Percentiles rank a stretch among this genome's conserved stretches.
phyloP scores from a whole-genome alignment of 139 green algal genomes.

The Monoraphidium neglectum region DNA sequence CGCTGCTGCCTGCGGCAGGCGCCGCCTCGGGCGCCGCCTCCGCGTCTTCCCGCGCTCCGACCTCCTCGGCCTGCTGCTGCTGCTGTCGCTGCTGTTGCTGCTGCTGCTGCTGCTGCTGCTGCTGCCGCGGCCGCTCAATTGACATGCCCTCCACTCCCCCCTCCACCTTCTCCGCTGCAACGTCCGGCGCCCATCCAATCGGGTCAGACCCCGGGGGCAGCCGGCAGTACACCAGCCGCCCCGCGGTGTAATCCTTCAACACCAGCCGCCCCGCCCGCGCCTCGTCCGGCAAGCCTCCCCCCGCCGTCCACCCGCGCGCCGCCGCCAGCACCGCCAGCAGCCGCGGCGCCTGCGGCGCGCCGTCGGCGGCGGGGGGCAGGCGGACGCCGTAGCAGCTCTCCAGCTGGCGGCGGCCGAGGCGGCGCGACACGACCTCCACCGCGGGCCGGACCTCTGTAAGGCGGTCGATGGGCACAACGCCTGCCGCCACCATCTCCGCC shows the following conservation, averaged over 20 bases:
- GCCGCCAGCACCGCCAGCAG: slow-evolving; percentile 60
- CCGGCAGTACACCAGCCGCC: slow-evolving; percentile 87
- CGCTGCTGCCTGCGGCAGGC: slow-evolving; percentile 13
- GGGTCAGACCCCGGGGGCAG: slow-evolving; percentile 59
- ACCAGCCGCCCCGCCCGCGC: slow-evolving; percentile 74
- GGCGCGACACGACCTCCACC: slow-evolving; percentile 71
- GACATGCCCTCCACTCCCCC: background rate
- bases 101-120: slow-evolving; percentile 7
- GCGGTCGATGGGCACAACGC: slow-evolving; percentile 96
- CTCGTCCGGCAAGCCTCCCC: slow-evolving; percentile 89
- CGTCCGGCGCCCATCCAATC: background rate
- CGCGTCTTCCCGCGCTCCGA: background rate
- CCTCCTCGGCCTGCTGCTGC: slow-evolving; percentile 9
- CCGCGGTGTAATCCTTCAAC: slow-evolving; percentile 89
- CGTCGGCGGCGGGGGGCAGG: slow-evolving; percentile 44
- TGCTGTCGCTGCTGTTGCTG: background rate
- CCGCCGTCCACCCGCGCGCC: slow-evolving; percentile 68
- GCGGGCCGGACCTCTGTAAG: slow-evolving; percentile 89
- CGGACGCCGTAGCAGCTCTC: slow-evolving; percentile 78
- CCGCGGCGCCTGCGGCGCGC: slow-evolving; percentile 43
- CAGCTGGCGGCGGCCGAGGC: slow-evolving; percentile 56
- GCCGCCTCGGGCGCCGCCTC: background rate
- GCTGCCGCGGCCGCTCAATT: background rate
- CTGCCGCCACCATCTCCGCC: slow-evolving; percentile 95
- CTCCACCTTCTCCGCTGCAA: background rate